phyloP scores from a whole-genome alignment of 2,329 filamentous ascomycete genomes.

The Penicillium sumatraense region DNA sequence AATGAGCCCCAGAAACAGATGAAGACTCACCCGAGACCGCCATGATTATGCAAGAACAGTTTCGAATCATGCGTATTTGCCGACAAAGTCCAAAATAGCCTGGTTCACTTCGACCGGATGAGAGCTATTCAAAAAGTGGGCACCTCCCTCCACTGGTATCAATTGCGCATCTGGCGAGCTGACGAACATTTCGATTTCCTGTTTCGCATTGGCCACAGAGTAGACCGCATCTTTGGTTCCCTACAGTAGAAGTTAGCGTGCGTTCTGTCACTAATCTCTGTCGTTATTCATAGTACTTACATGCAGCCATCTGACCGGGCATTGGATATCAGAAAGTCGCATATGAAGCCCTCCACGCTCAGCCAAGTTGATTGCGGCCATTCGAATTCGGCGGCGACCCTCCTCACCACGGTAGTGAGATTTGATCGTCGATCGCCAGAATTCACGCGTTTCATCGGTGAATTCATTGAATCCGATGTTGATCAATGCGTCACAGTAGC shows the following conservation, averaged over 20 bases:
- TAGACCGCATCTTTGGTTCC: conserved; percentile 26
- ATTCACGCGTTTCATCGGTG: conserved; percentile 41
- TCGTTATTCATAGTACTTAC: conserved; percentile 40
- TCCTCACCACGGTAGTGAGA: conserved; percentile 55
- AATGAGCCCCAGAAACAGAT: too few species aligned
- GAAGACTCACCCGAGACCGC: too few species aligned
- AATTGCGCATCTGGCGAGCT: conserved; percentile 50
- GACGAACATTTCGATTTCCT: conserved; percentile 53
- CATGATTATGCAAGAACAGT: too few species aligned
- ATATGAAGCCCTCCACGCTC: conserved; percentile 55
- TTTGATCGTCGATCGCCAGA: conserved; percentile 52
- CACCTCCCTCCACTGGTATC: conserved; percentile 50
- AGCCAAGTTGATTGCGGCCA: conserved; percentile 55
- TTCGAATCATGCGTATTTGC: too few species aligned
- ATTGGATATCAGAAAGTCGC: conserved; percentile 52
- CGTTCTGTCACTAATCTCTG: not conserved
- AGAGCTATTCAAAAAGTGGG: conserved; percentile 56
- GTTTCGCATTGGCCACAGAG: conserved; percentile 9
- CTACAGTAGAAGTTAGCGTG: conserved; percentile 7
- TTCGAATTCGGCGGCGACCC: conserved; percentile 51
- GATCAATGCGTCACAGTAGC: conserved; percentile 52
- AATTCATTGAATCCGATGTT: conserved; percentile 52
- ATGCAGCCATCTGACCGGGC: conserved; percentile 57
- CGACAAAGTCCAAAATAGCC: conserved; percentile 28
- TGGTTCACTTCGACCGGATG: conserved; percentile 50